A percentile compares a stretch with the other conserved stretches of the same genome.
phyloP scores from a whole-genome alignment of 164 flowering plant species.

The Umbellularia californica region DNA sequence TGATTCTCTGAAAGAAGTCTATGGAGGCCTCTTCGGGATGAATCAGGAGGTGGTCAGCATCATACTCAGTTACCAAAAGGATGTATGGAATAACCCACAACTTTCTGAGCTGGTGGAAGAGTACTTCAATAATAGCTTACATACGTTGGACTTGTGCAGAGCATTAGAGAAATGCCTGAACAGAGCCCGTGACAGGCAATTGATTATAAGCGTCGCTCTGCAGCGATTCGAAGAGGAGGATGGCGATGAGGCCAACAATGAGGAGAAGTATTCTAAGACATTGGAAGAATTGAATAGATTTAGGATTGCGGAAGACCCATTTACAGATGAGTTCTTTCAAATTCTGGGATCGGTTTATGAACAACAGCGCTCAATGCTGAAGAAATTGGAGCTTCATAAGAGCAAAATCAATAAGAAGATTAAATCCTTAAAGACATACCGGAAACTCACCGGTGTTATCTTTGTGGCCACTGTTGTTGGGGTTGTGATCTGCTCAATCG shows the following conservation, averaged over 20 bases:
- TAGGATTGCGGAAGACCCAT: slow-evolving; percentile 62
- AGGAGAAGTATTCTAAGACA: slow-evolving; percentile 31
- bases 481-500: slow-evolving; percentile 69
- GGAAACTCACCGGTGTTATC: slow-evolving; percentile 58
- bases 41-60: slow-evolving; percentile 65
- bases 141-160: slow-evolving; percentile 67
- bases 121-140: slow-evolving; percentile 65
- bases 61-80: slow-evolving; percentile 51
- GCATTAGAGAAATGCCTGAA: slow-evolving; percentile 59
- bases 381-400: slow-evolving; percentile 46
- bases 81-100: slow-evolving; percentile 63
- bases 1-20: slow-evolving; percentile 59
- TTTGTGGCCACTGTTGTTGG: slow-evolving; percentile 60
- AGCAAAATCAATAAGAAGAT: slow-evolving; percentile 65
- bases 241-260: slow-evolving; percentile 12
- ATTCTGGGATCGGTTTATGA: slow-evolving; percentile 41
- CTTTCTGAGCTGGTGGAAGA: slow-evolving; percentile 64
- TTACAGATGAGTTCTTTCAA: slow-evolving; percentile 56
- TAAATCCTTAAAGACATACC: slow-evolving; percentile 48
- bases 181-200: slow-evolving; percentile 55
- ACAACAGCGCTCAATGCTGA: slow-evolving; percentile 55
- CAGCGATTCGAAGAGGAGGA: slow-evolving; percentile 47
- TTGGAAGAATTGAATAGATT: slow-evolving; percentile 51
- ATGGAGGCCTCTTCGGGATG: slow-evolving; percentile 58
- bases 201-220: slow-evolving; percentile 57